Evolutionary conservation across 208 protist species (phyloP), one percentile per base, ranked within the genome.

Genomic region (Plasmodiophora brassicae): DNA sequence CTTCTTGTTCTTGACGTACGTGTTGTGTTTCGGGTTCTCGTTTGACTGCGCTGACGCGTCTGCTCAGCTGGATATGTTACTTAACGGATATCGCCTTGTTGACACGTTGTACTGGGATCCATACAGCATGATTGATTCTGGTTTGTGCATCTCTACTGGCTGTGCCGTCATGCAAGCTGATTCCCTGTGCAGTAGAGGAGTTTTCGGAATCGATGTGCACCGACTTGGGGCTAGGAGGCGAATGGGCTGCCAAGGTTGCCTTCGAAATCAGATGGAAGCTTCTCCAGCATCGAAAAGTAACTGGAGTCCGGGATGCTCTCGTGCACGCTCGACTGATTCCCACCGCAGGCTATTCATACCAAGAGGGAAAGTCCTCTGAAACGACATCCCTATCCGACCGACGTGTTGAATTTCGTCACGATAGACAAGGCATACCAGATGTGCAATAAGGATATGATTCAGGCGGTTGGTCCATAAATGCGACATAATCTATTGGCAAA

Each of bases 221-320:
- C 14, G 65, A 78, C n/a, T 32, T 36, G 10, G 65, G 65, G 5
- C n/a, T 78, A 32, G 41, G 32, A 14, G 65, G 65, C 20, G 65
- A 78, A 44, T 78, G 65, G 65, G 65, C 65, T 38, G 5, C 65
- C 41, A 78, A 78, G 41, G n/a, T 78, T 32, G 65, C 65, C 32
- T 78, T 78, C 65, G 65, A 78, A 14, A 78, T 78, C n/a, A 78
- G 65, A 78, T 78, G 65, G 65, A 32, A 8, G 5, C 65, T 78
- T n/a, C n/a, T 78, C 14, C 14, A 38, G 65, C 65, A 78, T 32
- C 5, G 65, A 78, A 78, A 78, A 38, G 65, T 78, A 78, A 44
- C 41, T 38, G n/a, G 10, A 78, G 10, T 78, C 41, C 5, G 5
- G 32, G 10, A 78, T 14, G 10, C n/a, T n/a, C n/a, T 78, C 20